Evolutionary conservation across 2,329 filamentous ascomycete species (phyloP).

Genomic region (Pyrenochaeta sp.): DNA sequence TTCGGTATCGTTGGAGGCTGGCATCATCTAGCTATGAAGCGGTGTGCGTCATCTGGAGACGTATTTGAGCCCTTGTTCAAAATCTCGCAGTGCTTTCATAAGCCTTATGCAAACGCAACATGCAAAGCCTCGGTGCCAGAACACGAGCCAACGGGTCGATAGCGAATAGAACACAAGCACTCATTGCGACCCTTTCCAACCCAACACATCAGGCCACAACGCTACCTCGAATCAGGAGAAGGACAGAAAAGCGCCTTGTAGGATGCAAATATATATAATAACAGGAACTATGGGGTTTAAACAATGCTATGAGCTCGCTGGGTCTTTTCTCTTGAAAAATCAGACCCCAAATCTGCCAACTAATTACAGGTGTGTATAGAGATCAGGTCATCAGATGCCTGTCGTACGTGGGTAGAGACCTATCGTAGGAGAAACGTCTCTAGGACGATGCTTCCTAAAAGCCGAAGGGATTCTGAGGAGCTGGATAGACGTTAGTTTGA

Average conservation of each 20-base stretch:
- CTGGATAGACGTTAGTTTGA: constrained; percentile 54
- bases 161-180: too few relatives aligned
- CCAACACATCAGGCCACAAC: background rate
- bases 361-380: constrained; percentile 24
- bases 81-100: background rate
- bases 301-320: constrained; percentile 6
- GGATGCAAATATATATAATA: background rate
- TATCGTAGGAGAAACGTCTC: background rate
- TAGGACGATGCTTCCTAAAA: constrained; percentile 58
- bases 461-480: constrained; percentile 75
- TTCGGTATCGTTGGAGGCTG: background rate
- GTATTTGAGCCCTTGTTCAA: too few relatives aligned
- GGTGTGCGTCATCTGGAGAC: too few relatives aligned
- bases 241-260: background rate
- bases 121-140: background rate
- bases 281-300: background rate
- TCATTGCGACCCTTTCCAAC: background rate
- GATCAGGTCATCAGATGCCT: background rate
- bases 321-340: background rate
- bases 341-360: constrained; percentile 8
- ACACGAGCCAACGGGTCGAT: background rate
- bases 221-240: background rate
- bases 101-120: background rate
- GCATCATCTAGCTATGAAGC: background rate
- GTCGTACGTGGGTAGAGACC: background rate